Percentiles rank a stretch among this genome's conserved stretches.
These are phyloP conservation scores for Lagerstroemia fauriei DNA, from an alignment of 441 rosid genomes.

Conservation along the genomic window DNA sequence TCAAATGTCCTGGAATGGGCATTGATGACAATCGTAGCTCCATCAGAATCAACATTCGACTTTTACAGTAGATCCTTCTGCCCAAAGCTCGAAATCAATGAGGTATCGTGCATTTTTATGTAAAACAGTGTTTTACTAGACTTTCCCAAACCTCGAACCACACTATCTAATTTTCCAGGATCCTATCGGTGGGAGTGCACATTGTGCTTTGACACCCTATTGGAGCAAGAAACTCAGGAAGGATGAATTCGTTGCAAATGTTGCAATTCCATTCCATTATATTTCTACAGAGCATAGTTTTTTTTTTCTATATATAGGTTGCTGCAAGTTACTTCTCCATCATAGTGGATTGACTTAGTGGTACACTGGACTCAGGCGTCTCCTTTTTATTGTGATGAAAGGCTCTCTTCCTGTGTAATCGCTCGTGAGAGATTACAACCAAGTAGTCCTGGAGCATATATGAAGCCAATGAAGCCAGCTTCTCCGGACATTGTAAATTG, in stretches of 20 bases:
- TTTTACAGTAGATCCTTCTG: conserved; percentile 62
- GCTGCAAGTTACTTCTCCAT: not conserved
- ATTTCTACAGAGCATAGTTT: not conserved
- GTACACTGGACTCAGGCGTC: conserved; percentile 56
- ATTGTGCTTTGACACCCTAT: conserved; percentile 64
- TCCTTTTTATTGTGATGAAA: conserved; percentile 56
- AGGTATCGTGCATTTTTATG: conserved; percentile 35
- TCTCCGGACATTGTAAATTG: too few species aligned
- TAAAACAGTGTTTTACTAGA: not conserved
- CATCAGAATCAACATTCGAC: too few species aligned
- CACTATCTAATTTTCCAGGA: not conserved
- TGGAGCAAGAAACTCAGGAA: conserved; percentile 72
- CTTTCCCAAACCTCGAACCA: not conserved
- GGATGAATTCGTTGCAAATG: conserved; percentile 52
- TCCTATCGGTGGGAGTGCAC: conserved; percentile 32
- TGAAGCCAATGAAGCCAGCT: not conserved
- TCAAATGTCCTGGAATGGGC: conserved; percentile 57
- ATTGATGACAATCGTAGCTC: conserved; percentile 53
- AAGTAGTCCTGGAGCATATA: not conserved
- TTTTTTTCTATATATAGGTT: not conserved
- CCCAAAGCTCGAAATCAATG: conserved; percentile 59
- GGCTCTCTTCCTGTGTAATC: conserved; percentile 61
- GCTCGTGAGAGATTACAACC: not conserved
- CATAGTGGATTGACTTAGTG: not conserved
- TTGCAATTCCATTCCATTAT: conserved; percentile 35